Base-by-base conservation (phyloP, 441 rosid species). In the Brassica balearica region DNA sequence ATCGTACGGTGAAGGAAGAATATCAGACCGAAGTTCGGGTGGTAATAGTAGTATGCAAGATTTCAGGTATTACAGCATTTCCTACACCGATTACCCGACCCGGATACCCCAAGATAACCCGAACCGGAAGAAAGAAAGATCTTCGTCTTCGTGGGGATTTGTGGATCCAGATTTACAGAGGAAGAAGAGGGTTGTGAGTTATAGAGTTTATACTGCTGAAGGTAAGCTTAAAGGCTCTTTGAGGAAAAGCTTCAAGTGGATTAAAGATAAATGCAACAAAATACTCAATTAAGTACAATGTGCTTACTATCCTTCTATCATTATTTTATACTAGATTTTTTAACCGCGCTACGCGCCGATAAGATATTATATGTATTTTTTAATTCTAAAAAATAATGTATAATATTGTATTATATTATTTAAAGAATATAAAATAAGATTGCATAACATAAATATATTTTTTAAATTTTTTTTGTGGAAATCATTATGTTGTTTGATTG, bases 161-260 rank as follows among this genome's bases (percentile, higher is more conserved):
- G 84, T 59, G 43, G 98, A 95, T 82, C 93, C 96, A 51, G 99
- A 95, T 85, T 66, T 93, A 38, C 93, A 89, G 73, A 95, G 99
- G 92, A 95, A 90, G 88, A 91, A 83, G 80, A 89, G 98, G 85
- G 98, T 95, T 78, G 97, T 91, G 19, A 77, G 92, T 78, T 93
- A 95, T 82, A 93, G 91, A 80, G 94, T 84, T 11, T 93, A 91
- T 72, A 59, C 92, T 6, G 89, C 89, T 63, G 96, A 95, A 82
- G 98, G 98, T 22, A 95, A 91, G 80, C 86, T 92, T 90, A 93
- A 93, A 78, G 97, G 95, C 10, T 92, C 99, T 65, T 68, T 95
- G 0, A 88, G 89, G 81, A 95, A 93, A 84, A 91, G 98, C 81
- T 86, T 91, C 48, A 87, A 90, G 77, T 93, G 98, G 99, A 84